Conservation (phyloP, 352 stramenopile genomes). For the Halophytophthora batemanensis region DNA sequence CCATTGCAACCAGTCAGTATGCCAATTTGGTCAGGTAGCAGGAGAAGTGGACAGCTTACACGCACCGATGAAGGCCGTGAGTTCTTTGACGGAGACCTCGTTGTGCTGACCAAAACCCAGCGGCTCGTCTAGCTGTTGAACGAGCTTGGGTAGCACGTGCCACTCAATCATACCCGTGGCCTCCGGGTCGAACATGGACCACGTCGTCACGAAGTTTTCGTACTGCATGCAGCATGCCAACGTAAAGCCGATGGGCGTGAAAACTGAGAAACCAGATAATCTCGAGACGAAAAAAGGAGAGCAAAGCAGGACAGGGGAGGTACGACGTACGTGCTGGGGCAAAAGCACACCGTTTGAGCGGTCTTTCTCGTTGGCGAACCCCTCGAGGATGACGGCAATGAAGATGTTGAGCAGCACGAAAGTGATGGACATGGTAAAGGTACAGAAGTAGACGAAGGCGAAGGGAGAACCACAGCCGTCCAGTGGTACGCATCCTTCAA, state of each 20-base stretch:
- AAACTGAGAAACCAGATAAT: constrained; percentile 1
- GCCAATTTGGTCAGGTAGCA: neutral
- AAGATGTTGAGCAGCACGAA: constrained; percentile 88
- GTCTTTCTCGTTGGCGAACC: constrained; percentile 76
- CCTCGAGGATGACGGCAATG: constrained; percentile 83
- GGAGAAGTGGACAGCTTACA: constrained; percentile 2
- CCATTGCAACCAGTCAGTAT: neutral
- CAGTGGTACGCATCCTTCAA: constrained; percentile 36
- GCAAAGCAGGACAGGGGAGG: neutral
- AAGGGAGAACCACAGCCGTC: constrained; percentile 49
- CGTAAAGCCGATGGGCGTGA: constrained; percentile 33
- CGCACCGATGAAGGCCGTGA: constrained; percentile 53
- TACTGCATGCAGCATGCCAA: constrained; percentile 31
- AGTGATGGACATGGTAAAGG: constrained; percentile 76
- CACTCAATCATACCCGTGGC: constrained; percentile 76
- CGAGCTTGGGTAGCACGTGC: constrained; percentile 53
- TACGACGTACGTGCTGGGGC: constrained; percentile 34
- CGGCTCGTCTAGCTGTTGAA: constrained; percentile 61
- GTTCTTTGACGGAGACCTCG: constrained; percentile 44
- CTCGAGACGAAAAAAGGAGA: neutral
- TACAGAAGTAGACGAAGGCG: constrained; percentile 69
- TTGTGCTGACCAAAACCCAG: constrained; percentile 55
- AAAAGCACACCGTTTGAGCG: constrained; percentile 43
- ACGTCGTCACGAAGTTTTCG: constrained; percentile 56
- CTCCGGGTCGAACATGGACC: constrained; percentile 64